Conservation (phyloP, 2,329 filamentous ascomycete species). For the Diaporthe citri region DNA sequence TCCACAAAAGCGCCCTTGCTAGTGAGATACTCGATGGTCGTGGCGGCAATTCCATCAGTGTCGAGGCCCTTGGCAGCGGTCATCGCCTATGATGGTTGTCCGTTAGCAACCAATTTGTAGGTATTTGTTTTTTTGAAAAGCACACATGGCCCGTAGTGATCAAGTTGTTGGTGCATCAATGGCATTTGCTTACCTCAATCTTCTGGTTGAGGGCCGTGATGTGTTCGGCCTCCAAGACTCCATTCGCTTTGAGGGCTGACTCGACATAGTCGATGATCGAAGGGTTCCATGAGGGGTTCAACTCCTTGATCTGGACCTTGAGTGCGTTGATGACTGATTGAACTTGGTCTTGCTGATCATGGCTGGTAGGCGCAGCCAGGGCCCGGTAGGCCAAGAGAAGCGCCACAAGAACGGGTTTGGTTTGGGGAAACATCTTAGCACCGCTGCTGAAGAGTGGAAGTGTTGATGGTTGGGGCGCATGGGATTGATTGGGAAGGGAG, state of each 20-base stretch:
- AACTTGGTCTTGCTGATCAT: neutral
- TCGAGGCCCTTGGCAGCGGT: neutral
- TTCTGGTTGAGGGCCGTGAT: neutral
- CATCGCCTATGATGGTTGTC: neutral
- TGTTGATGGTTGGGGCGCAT: neutral
- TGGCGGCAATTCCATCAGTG: neutral
- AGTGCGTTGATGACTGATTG: neutral
- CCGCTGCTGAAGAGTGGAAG: neutral
- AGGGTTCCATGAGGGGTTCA: neutral
- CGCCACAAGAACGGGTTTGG: neutral
- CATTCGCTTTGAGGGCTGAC: neutral
- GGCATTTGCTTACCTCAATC: neutral
- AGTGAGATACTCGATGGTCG: neutral
- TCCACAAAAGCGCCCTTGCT: neutral
- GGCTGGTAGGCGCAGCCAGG: neutral
- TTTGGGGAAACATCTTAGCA: neutral
- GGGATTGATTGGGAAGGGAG: neutral
- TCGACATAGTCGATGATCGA: neutral
- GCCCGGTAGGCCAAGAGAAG: neutral
- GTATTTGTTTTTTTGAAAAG: neutral
- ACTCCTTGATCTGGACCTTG: neutral
- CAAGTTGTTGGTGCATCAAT: no score
- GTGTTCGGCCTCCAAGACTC: neutral
- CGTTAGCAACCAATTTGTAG: neutral
- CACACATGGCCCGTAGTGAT: no score